These are phyloP conservation scores for Podila horticola DNA, from an alignment of 192 early-diverging fungal genomes.

Conservation along the genomic window DNA sequence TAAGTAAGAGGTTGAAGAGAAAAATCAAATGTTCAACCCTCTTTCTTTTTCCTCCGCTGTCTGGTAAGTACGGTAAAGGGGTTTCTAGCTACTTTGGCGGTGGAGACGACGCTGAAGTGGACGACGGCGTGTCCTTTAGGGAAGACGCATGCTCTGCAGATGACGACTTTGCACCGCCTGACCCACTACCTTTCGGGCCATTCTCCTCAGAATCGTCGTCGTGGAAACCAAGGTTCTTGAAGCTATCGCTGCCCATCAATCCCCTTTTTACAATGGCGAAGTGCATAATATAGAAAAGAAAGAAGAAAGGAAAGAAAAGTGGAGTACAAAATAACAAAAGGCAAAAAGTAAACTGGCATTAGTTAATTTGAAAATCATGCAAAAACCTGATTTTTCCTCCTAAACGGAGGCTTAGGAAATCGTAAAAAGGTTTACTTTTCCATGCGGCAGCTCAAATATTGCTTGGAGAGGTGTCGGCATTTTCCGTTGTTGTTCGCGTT, in stretches of 20 bases:
- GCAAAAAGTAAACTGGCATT: background rate
- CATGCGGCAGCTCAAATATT: conserved; percentile 93
- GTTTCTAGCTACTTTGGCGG: background rate
- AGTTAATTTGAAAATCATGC: background rate
- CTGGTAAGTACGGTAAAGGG: too few relatives aligned
- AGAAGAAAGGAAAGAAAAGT: background rate
- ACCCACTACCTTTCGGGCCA: background rate
- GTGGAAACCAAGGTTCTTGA: conserved; percentile 76
- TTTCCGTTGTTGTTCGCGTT: conserved; percentile 75
- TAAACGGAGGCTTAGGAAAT: background rate
- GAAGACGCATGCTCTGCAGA: background rate
- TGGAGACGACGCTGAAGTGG: background rate
- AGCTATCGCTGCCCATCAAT: conserved; percentile 73
- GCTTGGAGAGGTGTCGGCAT: conserved; percentile 79
- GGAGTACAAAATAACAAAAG: conserved; percentile 9
- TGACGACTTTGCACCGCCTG: background rate
- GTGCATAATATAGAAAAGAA: conserved; percentile 11
- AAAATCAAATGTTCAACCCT: too few relatives aligned
- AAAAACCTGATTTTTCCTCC: too few relatives aligned
- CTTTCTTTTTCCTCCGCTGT: too few relatives aligned
- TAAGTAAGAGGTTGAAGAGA: too few relatives aligned
- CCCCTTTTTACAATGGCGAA: conserved; percentile 51
- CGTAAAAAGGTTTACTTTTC: conserved; percentile 66
- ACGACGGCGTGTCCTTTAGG: background rate
- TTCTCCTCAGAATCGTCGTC: conserved; percentile 50